phyloP scores from a whole-genome alignment of 179 eudicot species.

The Nepenthes alata region DNA sequence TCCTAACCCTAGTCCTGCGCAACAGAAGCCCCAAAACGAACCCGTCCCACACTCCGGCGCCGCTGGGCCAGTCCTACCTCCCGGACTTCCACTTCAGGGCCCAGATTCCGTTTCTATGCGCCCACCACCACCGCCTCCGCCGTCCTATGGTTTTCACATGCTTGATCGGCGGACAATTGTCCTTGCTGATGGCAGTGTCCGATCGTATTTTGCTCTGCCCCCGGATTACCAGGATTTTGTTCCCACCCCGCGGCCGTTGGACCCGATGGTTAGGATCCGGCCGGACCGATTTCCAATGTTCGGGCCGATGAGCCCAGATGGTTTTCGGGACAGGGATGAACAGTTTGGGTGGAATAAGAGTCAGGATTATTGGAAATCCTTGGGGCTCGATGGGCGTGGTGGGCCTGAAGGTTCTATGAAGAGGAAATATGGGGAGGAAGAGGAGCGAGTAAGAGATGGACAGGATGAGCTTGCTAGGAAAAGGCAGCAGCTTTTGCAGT shows the following conservation, averaged over 20 bases:
- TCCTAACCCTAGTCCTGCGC: constrained; percentile 24
- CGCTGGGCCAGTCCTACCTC: constrained; percentile 13
- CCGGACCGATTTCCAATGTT: constrained; percentile 26
- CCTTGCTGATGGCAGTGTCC: constrained; percentile 55
- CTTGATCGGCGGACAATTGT: constrained; percentile 49
- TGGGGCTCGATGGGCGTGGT: constrained; percentile 19
- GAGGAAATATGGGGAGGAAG: constrained; percentile 41
- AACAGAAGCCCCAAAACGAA: constrained; percentile 11
- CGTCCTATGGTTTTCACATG: constrained; percentile 70
- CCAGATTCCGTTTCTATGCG: constrained; percentile 10
- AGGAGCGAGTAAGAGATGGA: constrained; percentile 13
- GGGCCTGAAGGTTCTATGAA: constrained; percentile 28
- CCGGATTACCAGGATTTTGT: constrained; percentile 58
- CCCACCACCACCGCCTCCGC: constrained; percentile 28
- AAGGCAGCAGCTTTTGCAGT: constrained; percentile 65
- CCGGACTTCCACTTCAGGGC: constrained; percentile 10
- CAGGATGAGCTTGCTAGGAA: constrained; percentile 49
- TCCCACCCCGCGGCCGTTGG: constrained; percentile 18
- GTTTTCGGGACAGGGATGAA: constrained; percentile 25
- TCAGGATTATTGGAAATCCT: constrained; percentile 27
- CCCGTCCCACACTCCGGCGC: constrained; percentile 3
- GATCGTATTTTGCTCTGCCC: constrained; percentile 70
- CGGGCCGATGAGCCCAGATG: constrained; percentile 46
- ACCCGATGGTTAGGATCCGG: constrained; percentile 4
- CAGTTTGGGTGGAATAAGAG: constrained; percentile 15